phyloP scores from a whole-genome alignment of 2,329 filamentous ascomycete species.

The Plectosphaerella sp. region DNA sequence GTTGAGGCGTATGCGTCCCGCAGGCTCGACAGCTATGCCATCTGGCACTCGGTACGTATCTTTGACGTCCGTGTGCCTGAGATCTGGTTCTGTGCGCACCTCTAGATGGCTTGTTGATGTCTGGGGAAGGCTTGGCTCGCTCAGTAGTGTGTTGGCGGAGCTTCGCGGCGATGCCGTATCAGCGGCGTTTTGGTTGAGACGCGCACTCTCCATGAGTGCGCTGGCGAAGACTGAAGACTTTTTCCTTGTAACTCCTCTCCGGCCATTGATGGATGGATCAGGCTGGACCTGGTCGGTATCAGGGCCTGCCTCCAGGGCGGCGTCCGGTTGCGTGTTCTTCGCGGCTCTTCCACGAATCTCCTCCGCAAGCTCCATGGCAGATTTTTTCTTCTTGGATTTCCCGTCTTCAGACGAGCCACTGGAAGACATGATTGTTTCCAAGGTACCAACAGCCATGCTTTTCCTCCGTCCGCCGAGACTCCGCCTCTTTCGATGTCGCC shows the following conservation, averaged over 20 bases:
- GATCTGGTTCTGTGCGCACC: conserved; percentile 31
- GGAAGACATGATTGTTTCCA: conserved; percentile 64
- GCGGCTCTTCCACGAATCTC: conserved; percentile 46
- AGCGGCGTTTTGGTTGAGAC: conserved; percentile 22
- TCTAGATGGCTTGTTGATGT: conserved; percentile 49
- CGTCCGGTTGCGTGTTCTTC: conserved; percentile 26
- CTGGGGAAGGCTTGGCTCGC: conserved; percentile 53
- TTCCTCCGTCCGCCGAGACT: conserved; percentile 35
- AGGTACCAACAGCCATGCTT: conserved; percentile 55
- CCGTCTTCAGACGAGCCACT: conserved; percentile 62
- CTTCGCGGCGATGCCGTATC: conserved; percentile 24
- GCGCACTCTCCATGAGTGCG: conserved; percentile 27
- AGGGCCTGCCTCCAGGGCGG: too few relatives aligned
- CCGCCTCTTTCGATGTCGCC: conserved; percentile 33
- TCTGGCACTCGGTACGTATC: too few relatives aligned
- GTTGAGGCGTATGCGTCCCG: too few relatives aligned
- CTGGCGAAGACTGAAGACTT: conserved; percentile 32
- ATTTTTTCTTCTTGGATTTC: conserved; percentile 49
- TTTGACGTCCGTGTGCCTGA: conserved; percentile 10
- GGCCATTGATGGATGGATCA: conserved; percentile 20
- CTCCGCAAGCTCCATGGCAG: conserved; percentile 51
- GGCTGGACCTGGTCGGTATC: conserved; percentile 19
- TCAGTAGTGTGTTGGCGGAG: conserved; percentile 40
- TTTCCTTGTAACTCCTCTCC: conserved; percentile 3
- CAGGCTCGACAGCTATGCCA: too few relatives aligned